These are phyloP conservation scores for Talaromyces sp. DNA, from an alignment of 2,329 filamentous ascomycete species.

Conservation along the genomic window DNA sequence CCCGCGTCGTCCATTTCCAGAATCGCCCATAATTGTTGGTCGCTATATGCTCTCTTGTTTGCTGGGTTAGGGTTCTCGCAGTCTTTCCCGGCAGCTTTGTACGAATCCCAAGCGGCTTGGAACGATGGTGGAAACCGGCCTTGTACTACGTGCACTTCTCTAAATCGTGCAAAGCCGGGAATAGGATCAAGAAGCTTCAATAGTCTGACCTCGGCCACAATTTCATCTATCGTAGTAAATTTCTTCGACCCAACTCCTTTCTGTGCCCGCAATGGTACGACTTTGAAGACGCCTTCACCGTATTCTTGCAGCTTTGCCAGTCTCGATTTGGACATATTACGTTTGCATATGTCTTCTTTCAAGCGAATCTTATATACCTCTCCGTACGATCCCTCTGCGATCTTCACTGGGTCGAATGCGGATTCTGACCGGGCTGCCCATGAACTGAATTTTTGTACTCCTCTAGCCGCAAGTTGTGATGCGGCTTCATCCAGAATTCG, in stretches of 20 bases:
- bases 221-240: slow-evolving; percentile 46
- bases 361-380: slow-evolving; percentile 59
- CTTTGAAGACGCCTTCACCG: slow-evolving; percentile 46
- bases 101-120: slow-evolving; percentile 42
- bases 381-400: slow-evolving; percentile 64
- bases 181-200: slow-evolving; percentile 57
- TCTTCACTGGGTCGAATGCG: slow-evolving; percentile 52
- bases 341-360: slow-evolving; percentile 34
- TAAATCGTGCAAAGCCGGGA: slow-evolving; percentile 61
- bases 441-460: slow-evolving; percentile 37
- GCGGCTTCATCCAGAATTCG: slow-evolving; percentile 38
- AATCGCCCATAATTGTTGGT: slow-evolving; percentile 59
- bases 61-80: slow-evolving; percentile 56
- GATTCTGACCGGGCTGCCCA: slow-evolving; percentile 39
- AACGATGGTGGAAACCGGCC: slow-evolving; percentile 54
- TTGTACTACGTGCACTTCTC: slow-evolving; percentile 56
- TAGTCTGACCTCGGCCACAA: slow-evolving; percentile 50
- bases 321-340: slow-evolving; percentile 36
- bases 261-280: slow-evolving; percentile 45
- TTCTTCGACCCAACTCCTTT: slow-evolving; percentile 41
- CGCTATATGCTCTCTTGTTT: slow-evolving; percentile 51
- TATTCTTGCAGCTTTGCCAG: slow-evolving; percentile 38
- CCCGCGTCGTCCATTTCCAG: slow-evolving; percentile 66
- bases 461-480: slow-evolving; percentile 33
- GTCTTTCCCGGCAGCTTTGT: slow-evolving; percentile 40